These are phyloP conservation scores for Santalum album DNA, from an alignment of 164 flowering plant genomes.

Conservation along the genomic window DNA sequence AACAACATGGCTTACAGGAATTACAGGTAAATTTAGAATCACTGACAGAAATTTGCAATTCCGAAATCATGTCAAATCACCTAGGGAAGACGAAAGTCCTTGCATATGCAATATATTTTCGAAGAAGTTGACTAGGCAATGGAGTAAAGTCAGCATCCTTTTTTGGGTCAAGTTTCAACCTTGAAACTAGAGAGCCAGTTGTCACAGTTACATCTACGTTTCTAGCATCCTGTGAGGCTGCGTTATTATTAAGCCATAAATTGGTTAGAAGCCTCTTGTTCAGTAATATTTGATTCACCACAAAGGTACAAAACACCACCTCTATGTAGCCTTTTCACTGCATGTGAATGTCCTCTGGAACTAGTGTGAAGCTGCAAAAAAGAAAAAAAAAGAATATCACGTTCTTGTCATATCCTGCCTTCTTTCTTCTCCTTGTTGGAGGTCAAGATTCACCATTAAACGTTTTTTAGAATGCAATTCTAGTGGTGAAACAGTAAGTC, in stretches of 20 bases:
- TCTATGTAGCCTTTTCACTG: constrained; percentile 46
- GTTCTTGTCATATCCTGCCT: constrained; percentile 1
- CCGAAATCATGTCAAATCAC: constrained; percentile 26
- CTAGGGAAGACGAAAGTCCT: constrained; percentile 77
- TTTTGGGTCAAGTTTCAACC: constrained; percentile 64
- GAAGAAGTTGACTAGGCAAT: constrained; percentile 76
- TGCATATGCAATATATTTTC: constrained; percentile 96
- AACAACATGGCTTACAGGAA: constrained; percentile 1
- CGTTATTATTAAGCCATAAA: constrained; percentile 7
- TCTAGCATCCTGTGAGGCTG: constrained; percentile 32
- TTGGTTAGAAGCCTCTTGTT: not conserved
- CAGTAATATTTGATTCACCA: not conserved
- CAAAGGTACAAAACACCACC: constrained; percentile 25
- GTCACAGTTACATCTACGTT: constrained; percentile 24
- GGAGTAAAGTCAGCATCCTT: constrained; percentile 71
- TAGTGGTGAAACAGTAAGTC: not conserved
- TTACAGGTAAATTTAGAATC: not conserved
- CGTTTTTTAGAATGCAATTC: too few species aligned
- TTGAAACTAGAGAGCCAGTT: constrained; percentile 63
- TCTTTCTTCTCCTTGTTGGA: too few species aligned
- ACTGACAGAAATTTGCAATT: constrained; percentile 5
- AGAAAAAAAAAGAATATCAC: too few species aligned
- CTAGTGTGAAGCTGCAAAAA: constrained; percentile 85
- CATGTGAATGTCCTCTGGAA: constrained; percentile 44
- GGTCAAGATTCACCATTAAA: too few species aligned